Conservation (phyloP, 495 filamentous ascomycete species). For the Tetracladium setigerum region DNA sequence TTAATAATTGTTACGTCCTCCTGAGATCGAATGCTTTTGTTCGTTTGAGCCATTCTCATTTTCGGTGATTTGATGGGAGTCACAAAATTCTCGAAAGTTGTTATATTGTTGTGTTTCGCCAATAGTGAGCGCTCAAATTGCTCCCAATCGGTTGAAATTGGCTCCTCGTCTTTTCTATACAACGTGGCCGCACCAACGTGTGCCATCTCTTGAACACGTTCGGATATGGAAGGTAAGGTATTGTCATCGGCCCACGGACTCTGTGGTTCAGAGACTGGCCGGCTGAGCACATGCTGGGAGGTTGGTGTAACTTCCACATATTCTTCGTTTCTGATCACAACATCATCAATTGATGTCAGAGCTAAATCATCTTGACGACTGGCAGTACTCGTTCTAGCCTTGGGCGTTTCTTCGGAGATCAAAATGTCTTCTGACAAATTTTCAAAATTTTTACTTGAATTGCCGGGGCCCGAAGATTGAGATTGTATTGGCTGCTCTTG, state of each 20-base stretch:
- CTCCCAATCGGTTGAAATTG: not conserved
- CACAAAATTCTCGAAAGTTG: constrained; percentile 10
- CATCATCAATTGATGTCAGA: no score
- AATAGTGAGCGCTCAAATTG: not conserved
- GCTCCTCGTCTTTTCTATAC: not conserved
- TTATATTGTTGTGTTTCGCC: constrained; percentile 1
- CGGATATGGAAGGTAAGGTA: not conserved
- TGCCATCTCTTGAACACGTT: not conserved
- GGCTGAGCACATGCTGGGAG: not conserved
- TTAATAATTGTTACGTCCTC: constrained; percentile 13
- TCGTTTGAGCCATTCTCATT: not conserved
- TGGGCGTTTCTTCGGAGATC: no score
- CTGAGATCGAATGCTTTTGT: not conserved
- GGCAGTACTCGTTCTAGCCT: no score
- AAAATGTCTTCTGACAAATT: no score
- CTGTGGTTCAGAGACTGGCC: constrained; percentile 8
- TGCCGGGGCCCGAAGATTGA: no score
- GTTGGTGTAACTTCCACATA: no score
- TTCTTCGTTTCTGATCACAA: no score
- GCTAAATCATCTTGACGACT: no score
- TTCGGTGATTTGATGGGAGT: constrained; percentile 8
- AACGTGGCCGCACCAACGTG: not conserved
- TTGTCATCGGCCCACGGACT: constrained; percentile 15
- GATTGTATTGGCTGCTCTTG: no score
- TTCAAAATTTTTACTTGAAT: no score